phyloP scores from a whole-genome alignment of 2,329 filamentous ascomycete species.

The Sarocladium brachiariae region DNA sequence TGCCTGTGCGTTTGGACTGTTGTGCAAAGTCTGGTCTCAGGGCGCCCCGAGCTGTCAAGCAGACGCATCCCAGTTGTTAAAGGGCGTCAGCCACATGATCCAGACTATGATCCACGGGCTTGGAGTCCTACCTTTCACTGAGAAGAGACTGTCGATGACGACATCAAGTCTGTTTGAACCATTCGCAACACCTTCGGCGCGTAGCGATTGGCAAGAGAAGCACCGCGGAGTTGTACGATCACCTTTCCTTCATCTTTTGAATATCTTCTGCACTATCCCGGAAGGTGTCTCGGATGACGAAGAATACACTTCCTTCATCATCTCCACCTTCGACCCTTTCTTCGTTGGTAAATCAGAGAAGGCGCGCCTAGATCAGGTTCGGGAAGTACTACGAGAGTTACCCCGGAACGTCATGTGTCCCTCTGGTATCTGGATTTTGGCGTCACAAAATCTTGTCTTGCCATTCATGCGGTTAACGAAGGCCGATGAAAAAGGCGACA shows the following conservation, averaged over 20 bases:
- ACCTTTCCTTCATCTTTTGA: constrained; percentile 60
- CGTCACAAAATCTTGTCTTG: constrained; percentile 35
- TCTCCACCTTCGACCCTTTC: constrained; percentile 51
- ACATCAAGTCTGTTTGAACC: constrained; percentile 52
- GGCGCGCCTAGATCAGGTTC: constrained; percentile 37
- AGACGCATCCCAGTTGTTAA: not conserved
- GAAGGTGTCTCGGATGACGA: constrained; percentile 41
- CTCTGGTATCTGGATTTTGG: constrained; percentile 45
- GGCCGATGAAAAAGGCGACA: constrained; percentile 23
- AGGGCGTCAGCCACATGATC: constrained; percentile 44
- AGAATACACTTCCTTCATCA: constrained; percentile 37
- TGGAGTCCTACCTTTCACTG: constrained; percentile 55
- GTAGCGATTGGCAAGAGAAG: constrained; percentile 46
- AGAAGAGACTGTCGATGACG: constrained; percentile 48
- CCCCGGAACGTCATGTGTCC: constrained; percentile 38
- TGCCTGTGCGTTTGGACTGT: constrained; percentile 60
- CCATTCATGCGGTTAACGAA: constrained; percentile 14
- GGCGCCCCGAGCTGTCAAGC: constrained; percentile 12
- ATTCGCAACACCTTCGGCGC: constrained; percentile 59
- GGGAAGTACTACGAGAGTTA: constrained; percentile 43
- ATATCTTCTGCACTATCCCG: constrained; percentile 48
- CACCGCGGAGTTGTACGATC: constrained; percentile 44
- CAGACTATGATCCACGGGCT: constrained; percentile 42
- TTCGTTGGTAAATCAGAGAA: constrained; percentile 41
- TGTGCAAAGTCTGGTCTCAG: constrained; percentile 60